Evolutionary conservation across 2,329 filamentous ascomycete species (phyloP).

Genomic region (Neophaeococcomyces aloes): DNA sequence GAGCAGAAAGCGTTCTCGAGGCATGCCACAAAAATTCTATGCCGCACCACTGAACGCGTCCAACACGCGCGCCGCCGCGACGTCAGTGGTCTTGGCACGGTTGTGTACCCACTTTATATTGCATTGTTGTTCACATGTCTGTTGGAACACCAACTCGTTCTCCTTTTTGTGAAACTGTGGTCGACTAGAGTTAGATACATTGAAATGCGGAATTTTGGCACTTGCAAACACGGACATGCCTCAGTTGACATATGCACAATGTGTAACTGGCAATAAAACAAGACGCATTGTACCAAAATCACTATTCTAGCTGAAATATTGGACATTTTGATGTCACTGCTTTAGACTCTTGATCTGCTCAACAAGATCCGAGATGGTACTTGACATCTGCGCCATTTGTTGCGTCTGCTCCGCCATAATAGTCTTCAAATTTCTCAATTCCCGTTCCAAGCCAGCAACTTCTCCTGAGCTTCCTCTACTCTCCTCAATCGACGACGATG

Average conservation of each 20-base stretch:
- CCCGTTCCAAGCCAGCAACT: conserved; percentile 14
- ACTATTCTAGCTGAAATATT: not conserved
- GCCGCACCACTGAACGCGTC: not conserved
- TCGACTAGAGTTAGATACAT: too few species aligned
- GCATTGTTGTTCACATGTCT: too few species aligned
- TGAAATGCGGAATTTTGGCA: too few species aligned
- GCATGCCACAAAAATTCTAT: conserved; percentile 2
- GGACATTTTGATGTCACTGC: not conserved
- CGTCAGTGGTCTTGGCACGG: conserved; percentile 1
- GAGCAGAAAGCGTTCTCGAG: conserved; percentile 6
- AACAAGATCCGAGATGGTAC: conserved; percentile 20
- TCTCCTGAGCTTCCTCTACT: not conserved
- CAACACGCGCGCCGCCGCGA: not conserved
- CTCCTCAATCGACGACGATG: not conserved
- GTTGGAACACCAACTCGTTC: too few species aligned
- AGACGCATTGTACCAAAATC: too few species aligned
- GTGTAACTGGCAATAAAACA: not conserved
- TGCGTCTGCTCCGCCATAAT: conserved; percentile 22
- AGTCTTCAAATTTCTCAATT: conserved; percentile 22
- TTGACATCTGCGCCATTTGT: conserved; percentile 18
- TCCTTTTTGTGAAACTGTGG: too few species aligned
- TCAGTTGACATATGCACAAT: not conserved
- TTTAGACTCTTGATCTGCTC: conserved; percentile 20
- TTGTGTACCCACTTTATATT: too few species aligned
- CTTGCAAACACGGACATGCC: not conserved